Base-by-base conservation (phyloP, 148 eudicot species). In the Vaccinium darrowii region DNA sequence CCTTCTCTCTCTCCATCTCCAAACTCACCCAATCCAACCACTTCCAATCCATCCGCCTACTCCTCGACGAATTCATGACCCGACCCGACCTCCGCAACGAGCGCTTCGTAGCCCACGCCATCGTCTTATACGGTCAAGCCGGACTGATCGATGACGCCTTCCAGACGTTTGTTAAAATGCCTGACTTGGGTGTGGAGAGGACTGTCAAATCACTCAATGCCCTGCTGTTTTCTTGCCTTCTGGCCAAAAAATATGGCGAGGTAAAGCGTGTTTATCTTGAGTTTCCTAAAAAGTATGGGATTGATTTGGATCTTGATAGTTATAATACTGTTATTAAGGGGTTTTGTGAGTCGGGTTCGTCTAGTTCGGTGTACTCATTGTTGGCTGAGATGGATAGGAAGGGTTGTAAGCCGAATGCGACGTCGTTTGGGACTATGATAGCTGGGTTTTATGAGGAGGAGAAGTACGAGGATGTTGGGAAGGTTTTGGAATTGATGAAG, bases 371-470 rank as follows among this genome's bases (percentile, higher is more conserved):
- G 50, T 94, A 88, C 83, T 94, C 98, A 1, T 69, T 92, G 39
- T 36, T 97, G 49, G 89, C 92, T 9, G 95, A 94, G 89, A 97
- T 97, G 99, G 94, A 90, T 54, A 92, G 91, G 86, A 93, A 89
- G 80, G 79, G 83, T 1, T 81, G 88, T 76, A 95, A 89, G 83
- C 96, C 98, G 10, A 92, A 94, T 79, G 86, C 84, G 1, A 87
- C 91, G 1, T 86, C 99, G 0, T 94, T 93, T 49, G 87, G 87
- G 75, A 72, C 47, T 60, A 76, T 90, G 88, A 94, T 97, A 71
- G 85, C 93, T 4, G 99, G 99, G 88, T 95, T 97, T 83, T 97
- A 97, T 80, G 86, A 79, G 87, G 99, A 97, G 90, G 91, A 91
- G 88, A 94, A 92, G 89, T 87, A 84, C 71, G 94, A 90, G 5